phyloP scores from a whole-genome alignment of 2,329 filamentous ascomycete species.

The Ophiostoma perfectum region DNA sequence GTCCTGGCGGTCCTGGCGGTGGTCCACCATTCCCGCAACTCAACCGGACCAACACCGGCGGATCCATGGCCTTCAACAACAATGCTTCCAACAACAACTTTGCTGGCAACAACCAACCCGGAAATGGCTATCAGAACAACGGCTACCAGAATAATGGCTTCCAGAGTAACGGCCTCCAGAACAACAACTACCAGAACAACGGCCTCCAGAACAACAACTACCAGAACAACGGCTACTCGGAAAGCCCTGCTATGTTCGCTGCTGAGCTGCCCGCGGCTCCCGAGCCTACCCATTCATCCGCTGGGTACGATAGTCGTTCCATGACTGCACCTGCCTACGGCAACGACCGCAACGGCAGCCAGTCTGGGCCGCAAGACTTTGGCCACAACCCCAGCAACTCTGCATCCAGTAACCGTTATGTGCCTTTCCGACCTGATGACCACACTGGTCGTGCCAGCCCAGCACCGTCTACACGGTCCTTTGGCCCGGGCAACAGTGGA shows the following conservation, averaged over 20 bases:
- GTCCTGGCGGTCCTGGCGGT: constrained; percentile 9
- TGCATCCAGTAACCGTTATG: constrained; percentile 20
- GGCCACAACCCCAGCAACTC: constrained; percentile 19
- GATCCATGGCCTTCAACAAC: constrained; percentile 25
- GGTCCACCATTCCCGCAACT: constrained; percentile 20
- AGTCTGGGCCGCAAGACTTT: neutral
- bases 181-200: neutral
- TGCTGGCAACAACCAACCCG: constrained; percentile 28
- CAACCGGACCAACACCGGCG: constrained; percentile 30
- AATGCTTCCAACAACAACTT: constrained; percentile 10
- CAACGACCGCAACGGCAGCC: neutral
- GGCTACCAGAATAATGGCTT: neutral
- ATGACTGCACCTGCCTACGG: neutral
- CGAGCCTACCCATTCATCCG: neutral
- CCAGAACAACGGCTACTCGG: constrained; percentile 3
- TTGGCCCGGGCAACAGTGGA: constrained; percentile 13
- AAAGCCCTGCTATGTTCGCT: neutral
- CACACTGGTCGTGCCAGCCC: constrained; percentile 30
- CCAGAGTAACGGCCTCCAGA: constrained; percentile 25
- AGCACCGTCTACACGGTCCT: constrained; percentile 31
- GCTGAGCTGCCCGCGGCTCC: neutral
- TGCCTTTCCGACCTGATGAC: constrained; percentile 7
- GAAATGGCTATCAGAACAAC: constrained; percentile 9
- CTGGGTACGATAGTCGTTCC: neutral
- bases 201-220: constrained; percentile 1